Evolutionary conservation across 257 asterid species (phyloP), one percentile per base, ranked within the genome.

Genomic region (Plectranthus barbatus): DNA sequence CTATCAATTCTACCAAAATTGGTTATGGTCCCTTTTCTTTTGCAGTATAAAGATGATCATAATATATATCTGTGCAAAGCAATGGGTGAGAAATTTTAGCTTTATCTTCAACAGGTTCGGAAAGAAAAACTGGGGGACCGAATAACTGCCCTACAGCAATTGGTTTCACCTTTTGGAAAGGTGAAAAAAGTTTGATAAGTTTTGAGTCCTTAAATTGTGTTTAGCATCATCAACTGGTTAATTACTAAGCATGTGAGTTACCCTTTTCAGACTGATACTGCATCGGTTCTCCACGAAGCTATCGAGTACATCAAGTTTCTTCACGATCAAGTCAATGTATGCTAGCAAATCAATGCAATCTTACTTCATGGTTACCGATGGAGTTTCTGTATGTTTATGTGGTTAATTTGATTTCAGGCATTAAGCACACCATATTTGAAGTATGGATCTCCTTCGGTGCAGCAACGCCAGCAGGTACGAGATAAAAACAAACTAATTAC

Each of bases 111-210:
- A 71, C 87, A 91, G 97, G 97, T 91, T 34, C 77, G 97, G 20
- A 91, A 91, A 77, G 97, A 87, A 84, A 91, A 91, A 58, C 56
- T 91, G 48, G 97, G 97, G 85, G 96, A 91, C 83, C 82, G 97
- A 71, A 70, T 91, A 68, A 91, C 97, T 69, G 97, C 97, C 54
- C 89, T 91, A 71, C 97, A 87, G 81, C 96, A 91, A 75, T 67
- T 91, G 81, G 97, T 91, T 76, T 85, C 97, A 44, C 97, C 97
- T 79, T 91, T 91, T 62, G 97, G 97, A 78, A 91, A 91, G 97
- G 97, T 87, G n/a, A 70, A 42, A 13, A 40, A 40, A 12, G 13
- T 37, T 37, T 37, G 2, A 37, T 37, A 37, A 7, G n/a, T 37
- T 37, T 13, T 37, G 2, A 26, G 5, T 26, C 31, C 31, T 26